A percentile compares a stretch with the other conserved stretches of the same genome.
These are phyloP conservation scores for Aspergillus pseudonomiae DNA, from an alignment of 2,329 filamentous ascomycete species.

Conservation along the genomic window DNA sequence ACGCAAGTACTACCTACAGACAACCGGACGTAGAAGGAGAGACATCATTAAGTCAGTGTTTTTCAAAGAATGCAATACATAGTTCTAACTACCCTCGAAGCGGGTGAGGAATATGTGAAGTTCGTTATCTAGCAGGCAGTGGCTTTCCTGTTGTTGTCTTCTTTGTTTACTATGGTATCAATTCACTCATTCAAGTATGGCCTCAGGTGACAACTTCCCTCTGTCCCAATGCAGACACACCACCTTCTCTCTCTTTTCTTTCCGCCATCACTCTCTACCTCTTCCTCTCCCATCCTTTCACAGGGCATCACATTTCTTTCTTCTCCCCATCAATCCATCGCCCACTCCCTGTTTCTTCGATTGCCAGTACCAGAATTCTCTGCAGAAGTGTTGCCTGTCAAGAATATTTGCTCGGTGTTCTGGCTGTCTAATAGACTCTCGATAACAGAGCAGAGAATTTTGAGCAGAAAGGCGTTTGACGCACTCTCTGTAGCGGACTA, in stretches of 20 bases:
- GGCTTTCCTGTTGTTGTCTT: not conserved
- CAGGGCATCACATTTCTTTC: not conserved
- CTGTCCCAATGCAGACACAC: not conserved
- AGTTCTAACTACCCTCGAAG: not conserved
- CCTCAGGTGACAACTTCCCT: not conserved
- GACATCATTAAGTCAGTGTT: not conserved
- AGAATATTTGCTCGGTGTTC: not conserved
- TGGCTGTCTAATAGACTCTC: not conserved
- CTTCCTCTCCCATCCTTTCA: not conserved
- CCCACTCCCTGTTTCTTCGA: not conserved
- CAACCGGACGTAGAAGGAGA: not conserved
- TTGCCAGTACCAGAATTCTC: not conserved
- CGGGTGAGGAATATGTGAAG: not conserved
- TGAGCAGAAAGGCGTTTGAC: not conserved
- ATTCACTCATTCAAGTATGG: constrained; percentile 3
- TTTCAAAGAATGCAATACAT: not conserved
- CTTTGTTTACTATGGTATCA: not conserved
- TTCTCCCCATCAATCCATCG: too few relatives aligned
- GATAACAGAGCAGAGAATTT: not conserved
- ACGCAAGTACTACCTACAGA: not conserved
- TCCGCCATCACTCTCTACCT: not conserved
- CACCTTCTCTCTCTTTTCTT: not conserved
- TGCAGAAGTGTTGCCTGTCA: not conserved
- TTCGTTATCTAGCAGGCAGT: not conserved
- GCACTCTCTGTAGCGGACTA: not conserved